Evolutionary conservation across 129 eudicot species (phyloP).

Genomic region (Helichrysum umbraculigerum): DNA sequence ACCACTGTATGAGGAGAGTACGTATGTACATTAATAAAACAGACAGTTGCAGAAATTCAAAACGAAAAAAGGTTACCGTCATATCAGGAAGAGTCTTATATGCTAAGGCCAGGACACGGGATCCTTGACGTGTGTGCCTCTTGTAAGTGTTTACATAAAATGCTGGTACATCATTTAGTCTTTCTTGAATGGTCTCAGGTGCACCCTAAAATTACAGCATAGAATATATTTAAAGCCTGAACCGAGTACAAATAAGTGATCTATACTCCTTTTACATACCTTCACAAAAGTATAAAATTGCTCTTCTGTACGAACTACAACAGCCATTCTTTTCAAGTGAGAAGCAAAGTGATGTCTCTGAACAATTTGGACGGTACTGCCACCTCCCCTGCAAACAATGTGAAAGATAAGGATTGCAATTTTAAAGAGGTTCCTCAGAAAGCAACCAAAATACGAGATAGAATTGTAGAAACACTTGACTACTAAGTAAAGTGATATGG

Average conservation of each 20-base stretch:
- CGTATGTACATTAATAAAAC: not conserved
- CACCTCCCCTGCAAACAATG: constrained; percentile 66
- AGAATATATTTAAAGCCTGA: not conserved
- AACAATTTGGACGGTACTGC: constrained; percentile 76
- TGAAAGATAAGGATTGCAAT: not conserved
- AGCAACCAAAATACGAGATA: not conserved
- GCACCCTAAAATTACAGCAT: constrained; percentile 73
- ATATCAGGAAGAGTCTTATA: constrained; percentile 90
- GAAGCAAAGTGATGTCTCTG: constrained; percentile 98
- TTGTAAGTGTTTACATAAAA: constrained; percentile 76
- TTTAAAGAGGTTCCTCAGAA: constrained; percentile 1
- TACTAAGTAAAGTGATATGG: not conserved
- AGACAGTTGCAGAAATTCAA: not conserved
- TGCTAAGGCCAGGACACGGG: constrained; percentile 96
- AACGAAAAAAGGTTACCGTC: constrained; percentile 58
- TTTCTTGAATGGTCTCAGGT: constrained; percentile 94
- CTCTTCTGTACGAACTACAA: constrained; percentile 91
- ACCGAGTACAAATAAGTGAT: constrained; percentile 8
- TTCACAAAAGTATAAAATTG: constrained; percentile 82
- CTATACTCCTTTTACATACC: constrained; percentile 41
- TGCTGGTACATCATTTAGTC: constrained; percentile 67
- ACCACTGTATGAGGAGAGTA: not conserved
- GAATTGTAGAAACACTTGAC: not conserved
- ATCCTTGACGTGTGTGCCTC: constrained; percentile 94
- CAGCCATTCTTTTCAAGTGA: constrained; percentile 94